Percentiles rank a stretch among this genome's conserved stretches.
These are phyloP conservation scores for Ophiosphaerella herpotricha DNA, from an alignment of 2,329 filamentous ascomycete genomes.

Conservation along the genomic window DNA sequence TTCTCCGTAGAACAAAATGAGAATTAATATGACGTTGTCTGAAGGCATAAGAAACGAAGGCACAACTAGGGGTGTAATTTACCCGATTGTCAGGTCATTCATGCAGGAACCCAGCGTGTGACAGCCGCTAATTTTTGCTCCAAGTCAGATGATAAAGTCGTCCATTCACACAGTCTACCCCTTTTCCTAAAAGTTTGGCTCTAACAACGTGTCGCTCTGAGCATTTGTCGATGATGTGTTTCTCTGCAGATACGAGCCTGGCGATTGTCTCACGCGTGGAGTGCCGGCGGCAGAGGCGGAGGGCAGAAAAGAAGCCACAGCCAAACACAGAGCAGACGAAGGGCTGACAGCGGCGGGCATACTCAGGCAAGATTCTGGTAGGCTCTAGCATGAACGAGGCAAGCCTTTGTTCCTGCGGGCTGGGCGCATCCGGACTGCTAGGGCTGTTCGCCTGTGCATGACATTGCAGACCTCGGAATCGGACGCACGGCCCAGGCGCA, in stretches of 20 bases:
- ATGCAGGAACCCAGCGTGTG: conserved; percentile 17
- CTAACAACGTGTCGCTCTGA: no score
- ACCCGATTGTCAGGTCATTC: conserved; percentile 10
- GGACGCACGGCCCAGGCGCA: conserved; percentile 20
- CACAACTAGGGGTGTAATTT: conserved; percentile 8
- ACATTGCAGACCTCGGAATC: conserved; percentile 2
- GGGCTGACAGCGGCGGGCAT: not conserved
- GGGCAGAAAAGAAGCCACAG: not conserved
- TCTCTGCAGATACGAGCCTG: not conserved
- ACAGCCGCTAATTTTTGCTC: not conserved
- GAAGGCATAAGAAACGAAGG: not conserved
- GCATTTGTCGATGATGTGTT: not conserved
- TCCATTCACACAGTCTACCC: not conserved
- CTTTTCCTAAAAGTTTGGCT: no score
- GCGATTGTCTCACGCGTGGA: not conserved
- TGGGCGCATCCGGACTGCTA: conserved; percentile 1
- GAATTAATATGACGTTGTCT: not conserved
- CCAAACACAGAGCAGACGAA: conserved; percentile 1
- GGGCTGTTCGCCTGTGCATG: conserved; percentile 3
- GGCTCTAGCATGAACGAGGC: conserved; percentile 10
- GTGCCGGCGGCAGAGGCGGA: not conserved
- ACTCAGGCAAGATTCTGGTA: not conserved
- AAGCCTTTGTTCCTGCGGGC: not conserved
- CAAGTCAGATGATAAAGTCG: not conserved
- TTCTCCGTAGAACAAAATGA: not conserved